Evolutionary conservation across 805 yeast species (phyloP).

Genomic region (Ogataea methanolica): DNA sequence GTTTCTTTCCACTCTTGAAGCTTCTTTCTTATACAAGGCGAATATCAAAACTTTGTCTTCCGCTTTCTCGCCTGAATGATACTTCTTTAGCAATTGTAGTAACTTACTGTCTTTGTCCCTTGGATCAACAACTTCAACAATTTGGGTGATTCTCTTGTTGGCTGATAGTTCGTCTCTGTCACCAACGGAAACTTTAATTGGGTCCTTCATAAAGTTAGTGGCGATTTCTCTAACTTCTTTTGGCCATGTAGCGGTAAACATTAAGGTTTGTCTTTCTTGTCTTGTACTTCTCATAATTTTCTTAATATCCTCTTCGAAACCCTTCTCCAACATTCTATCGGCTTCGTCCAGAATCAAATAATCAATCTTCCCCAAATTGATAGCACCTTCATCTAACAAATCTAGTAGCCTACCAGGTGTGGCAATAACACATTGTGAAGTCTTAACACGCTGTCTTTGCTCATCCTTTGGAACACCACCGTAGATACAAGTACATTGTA

Average conservation of each 20-base stretch:
- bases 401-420: conserved; percentile 98
- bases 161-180: conserved; percentile 92
- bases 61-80: conserved; percentile 58
- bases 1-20: conserved; percentile 79
- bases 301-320: conserved; percentile 95
- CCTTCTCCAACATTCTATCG: conserved; percentile 97
- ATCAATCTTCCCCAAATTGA: conserved; percentile 59
- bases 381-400: conserved; percentile 81
- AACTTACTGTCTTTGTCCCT: conserved; percentile 74
- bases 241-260: conserved; percentile 99
- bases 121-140: conserved; percentile 88
- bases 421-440: conserved; percentile 81
- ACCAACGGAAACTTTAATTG: conserved; percentile 92
- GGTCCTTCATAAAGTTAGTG: conserved; percentile 69
- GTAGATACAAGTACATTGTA: conserved; percentile 79
- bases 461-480: conserved; percentile 98
- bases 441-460: conserved; percentile 66
- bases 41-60: conserved; percentile 86
- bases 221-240: conserved; percentile 94
- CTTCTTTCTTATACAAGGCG: conserved; percentile 96
- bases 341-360: conserved; percentile 95
- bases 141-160: conserved; percentile 87
- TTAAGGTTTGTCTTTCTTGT: conserved; percentile 76
- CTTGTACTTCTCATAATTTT: conserved; percentile 61
- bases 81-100: conserved; percentile 65